A percentile compares a stretch with the other conserved stretches of the same genome.
These are phyloP conservation scores for Dioscorea dumetorum DNA, from an alignment of 106 monocot species.

Conservation along the genomic window DNA sequence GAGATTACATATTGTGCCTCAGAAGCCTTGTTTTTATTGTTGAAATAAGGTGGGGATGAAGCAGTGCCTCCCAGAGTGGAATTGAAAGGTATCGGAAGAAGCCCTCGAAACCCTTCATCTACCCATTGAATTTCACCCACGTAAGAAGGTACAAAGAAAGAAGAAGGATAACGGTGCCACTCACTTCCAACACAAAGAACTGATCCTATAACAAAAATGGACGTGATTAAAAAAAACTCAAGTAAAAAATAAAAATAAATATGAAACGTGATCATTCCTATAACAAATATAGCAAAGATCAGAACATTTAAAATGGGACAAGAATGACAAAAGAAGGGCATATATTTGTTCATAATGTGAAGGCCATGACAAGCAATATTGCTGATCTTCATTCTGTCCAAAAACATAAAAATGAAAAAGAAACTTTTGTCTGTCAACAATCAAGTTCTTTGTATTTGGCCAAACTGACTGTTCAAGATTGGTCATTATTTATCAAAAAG, in stretches of 20 bases:
- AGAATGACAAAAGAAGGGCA: no score
- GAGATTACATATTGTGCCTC: slow-evolving; percentile 72
- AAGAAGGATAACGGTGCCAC: slow-evolving; percentile 96
- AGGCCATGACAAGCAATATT: no score
- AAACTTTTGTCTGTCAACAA: no score
- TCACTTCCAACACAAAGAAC: slow-evolving; percentile 94
- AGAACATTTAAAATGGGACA: no score
- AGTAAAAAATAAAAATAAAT: not conserved
- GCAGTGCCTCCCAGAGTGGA: slow-evolving; percentile 79
- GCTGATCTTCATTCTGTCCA: no score
- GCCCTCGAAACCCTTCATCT: slow-evolving; percentile 89
- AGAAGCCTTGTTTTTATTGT: slow-evolving; percentile 84
- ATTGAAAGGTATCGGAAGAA: slow-evolving; percentile 96
- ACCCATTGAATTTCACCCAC: slow-evolving; percentile 83
- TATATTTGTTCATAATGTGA: no score
- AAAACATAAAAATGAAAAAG: no score
- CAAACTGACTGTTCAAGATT: no score
- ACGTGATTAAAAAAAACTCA: not conserved
- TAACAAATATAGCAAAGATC: no score
- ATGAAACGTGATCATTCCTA: no score
- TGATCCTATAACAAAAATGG: slow-evolving; percentile 33
- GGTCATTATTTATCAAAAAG: no score
- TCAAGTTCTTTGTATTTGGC: no score
- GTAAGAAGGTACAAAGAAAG: slow-evolving; percentile 83
- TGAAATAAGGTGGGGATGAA: slow-evolving; percentile 89